These are phyloP conservation scores for Backusella luteola DNA, from an alignment of 192 early-diverging fungal genomes.

Conservation along the genomic window DNA sequence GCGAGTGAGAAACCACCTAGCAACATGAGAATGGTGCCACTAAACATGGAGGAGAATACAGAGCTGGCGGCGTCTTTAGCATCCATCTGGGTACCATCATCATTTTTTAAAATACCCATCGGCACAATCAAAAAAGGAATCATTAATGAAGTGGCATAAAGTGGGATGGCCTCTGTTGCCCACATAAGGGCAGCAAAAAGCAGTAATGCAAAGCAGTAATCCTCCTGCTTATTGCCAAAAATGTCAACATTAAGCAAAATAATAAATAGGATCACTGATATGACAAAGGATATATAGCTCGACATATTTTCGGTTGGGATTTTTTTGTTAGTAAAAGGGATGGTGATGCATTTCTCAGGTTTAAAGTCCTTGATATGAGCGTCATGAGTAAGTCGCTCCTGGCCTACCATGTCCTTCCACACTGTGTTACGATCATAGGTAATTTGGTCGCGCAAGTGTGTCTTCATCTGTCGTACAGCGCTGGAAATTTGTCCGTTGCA, in stretches of 20 bases:
- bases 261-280: slow-evolving; percentile 58
- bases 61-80: slow-evolving; percentile 58
- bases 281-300: slow-evolving; percentile 31
- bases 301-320: not conserved
- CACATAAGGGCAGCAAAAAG: slow-evolving; percentile 81
- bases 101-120: slow-evolving; percentile 60
- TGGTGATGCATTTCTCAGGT: slow-evolving; percentile 23
- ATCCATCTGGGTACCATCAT: slow-evolving; percentile 40
- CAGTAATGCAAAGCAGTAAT: slow-evolving; percentile 86
- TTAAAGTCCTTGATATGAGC: slow-evolving; percentile 40
- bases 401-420: slow-evolving; percentile 77
- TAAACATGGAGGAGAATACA: slow-evolving; percentile 76
- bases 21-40: slow-evolving; percentile 74
- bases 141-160: slow-evolving; percentile 69
- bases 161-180: slow-evolving; percentile 82
- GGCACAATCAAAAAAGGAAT: slow-evolving; percentile 68
- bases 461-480: slow-evolving; percentile 60
- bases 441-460: slow-evolving; percentile 63
- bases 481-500: slow-evolving; percentile 49
- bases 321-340: slow-evolving; percentile 20
- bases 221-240: slow-evolving; percentile 69
- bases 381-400: slow-evolving; percentile 52
- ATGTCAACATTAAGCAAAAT: slow-evolving; percentile 55
- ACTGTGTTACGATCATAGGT: slow-evolving; percentile 76
- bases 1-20: slow-evolving; percentile 76